These are phyloP conservation scores for Recurvomyces mirabilis DNA, from an alignment of 495 filamentous ascomycete species.

Conservation along the genomic window DNA sequence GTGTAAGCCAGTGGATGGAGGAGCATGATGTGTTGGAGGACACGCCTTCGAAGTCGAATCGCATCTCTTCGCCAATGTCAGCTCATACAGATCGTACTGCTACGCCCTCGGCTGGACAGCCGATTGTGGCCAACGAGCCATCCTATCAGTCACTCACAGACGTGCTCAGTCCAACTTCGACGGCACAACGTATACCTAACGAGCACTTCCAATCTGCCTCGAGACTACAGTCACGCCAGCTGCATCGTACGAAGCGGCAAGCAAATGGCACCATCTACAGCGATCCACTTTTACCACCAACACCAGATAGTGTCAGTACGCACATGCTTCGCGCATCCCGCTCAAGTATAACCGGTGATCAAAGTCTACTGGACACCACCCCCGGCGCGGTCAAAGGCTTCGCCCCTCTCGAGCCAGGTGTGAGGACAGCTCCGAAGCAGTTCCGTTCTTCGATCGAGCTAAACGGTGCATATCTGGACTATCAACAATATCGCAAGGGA, in stretches of 20 bases:
- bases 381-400: slow-evolving; percentile 9
- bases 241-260: background rate
- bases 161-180: background rate
- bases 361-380: slow-evolving; percentile 16
- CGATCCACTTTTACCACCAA: slow-evolving; percentile 19
- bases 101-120: background rate
- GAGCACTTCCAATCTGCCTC: background rate
- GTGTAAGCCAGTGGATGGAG: slow-evolving; percentile 21
- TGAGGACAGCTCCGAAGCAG: slow-evolving; percentile 11
- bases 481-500: background rate
- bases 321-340: slow-evolving; percentile 14
- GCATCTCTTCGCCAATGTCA: slow-evolving; percentile 12
- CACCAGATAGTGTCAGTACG: slow-evolving; percentile 20
- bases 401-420: slow-evolving; percentile 7
- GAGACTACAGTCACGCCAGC: background rate
- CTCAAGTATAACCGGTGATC: slow-evolving; percentile 15
- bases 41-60: slow-evolving; percentile 19
- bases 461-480: slow-evolving; percentile 8
- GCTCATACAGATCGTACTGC: background rate
- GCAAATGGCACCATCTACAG: no score
- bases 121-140: background rate
- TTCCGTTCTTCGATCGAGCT: slow-evolving; percentile 13
- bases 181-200: background rate
- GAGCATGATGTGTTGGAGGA: slow-evolving; percentile 5
- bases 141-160: slow-evolving; percentile 11